Percentiles rank a stretch among this genome's conserved stretches.
Evolutionary conservation across 2,329 filamentous ascomycete species (phyloP).

Genomic region (Bimuria novae-zelandiae): DNA sequence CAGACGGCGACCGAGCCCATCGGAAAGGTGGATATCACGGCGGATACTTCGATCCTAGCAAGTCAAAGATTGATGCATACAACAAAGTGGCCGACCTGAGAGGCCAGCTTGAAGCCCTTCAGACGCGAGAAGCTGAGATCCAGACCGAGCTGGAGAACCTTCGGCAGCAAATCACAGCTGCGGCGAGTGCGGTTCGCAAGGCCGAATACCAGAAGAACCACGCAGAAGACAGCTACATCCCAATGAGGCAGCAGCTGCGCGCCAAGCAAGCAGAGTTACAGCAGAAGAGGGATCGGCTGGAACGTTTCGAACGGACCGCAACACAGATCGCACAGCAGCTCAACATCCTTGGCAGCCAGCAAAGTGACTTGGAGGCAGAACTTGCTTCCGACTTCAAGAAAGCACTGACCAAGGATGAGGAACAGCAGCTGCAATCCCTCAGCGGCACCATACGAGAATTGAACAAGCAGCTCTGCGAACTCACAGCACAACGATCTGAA

Average conservation of each 20-base stretch:
- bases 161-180: slow-evolving; percentile 85
- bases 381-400: slow-evolving; percentile 90
- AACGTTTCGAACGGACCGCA: slow-evolving; percentile 66
- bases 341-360: slow-evolving; percentile 67
- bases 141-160: slow-evolving; percentile 73
- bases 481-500: slow-evolving; percentile 74
- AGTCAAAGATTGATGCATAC: slow-evolving; percentile 85
- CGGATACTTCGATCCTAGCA: slow-evolving; percentile 85
- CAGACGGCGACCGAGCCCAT: slow-evolving; percentile 91
- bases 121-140: slow-evolving; percentile 67
- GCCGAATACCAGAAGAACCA: slow-evolving; percentile 77
- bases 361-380: slow-evolving; percentile 79
- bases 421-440: slow-evolving; percentile 75
- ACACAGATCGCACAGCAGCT: slow-evolving; percentile 70
- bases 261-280: slow-evolving; percentile 76
- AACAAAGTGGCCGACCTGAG: slow-evolving; percentile 75
- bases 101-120: slow-evolving; percentile 71
- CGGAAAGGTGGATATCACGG: slow-evolving; percentile 95
- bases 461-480: slow-evolving; percentile 74
- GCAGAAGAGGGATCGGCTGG: slow-evolving; percentile 72
- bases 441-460: slow-evolving; percentile 72
- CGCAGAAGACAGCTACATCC: slow-evolving; percentile 80
- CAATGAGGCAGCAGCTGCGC: slow-evolving; percentile 75
- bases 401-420: slow-evolving; percentile 79
- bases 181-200: slow-evolving; percentile 83